These are phyloP conservation scores for Candida gigantensis DNA, from an alignment of 1,139 yeast genomes.

Conservation along the genomic window DNA sequence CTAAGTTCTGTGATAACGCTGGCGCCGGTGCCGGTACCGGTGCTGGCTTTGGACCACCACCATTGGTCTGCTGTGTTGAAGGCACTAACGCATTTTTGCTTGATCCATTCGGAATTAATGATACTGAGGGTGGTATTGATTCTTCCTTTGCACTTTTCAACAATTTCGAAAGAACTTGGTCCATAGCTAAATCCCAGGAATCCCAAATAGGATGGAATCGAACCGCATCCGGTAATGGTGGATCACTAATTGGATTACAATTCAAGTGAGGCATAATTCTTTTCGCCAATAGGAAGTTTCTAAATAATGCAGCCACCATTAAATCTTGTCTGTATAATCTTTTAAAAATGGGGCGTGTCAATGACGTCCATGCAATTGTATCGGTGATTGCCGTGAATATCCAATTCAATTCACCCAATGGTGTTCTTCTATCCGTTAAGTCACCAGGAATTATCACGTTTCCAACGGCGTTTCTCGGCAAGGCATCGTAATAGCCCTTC, in stretches of 20 bases:
- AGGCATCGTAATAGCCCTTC: constrained; percentile 59
- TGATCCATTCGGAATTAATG: constrained; percentile 2
- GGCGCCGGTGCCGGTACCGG: constrained; percentile 22
- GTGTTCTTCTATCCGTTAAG: constrained; percentile 89
- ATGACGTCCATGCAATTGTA: constrained; percentile 95
- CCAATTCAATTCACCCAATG: constrained; percentile 96
- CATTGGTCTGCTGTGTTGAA: constrained; percentile 11
- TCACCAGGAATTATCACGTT: constrained; percentile 84
- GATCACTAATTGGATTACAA: constrained; percentile 94
- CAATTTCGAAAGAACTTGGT: constrained; percentile 80
- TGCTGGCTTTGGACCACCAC: no score
- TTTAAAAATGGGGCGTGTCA: constrained; percentile 86
- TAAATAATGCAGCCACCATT: constrained; percentile 93
- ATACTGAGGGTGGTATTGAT: background rate
- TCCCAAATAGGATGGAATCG: constrained; percentile 95
- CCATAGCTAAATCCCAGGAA: constrained; percentile 96
- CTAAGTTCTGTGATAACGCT: constrained; percentile 28
- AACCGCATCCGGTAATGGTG: constrained; percentile 81
- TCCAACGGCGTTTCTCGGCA: constrained; percentile 54
- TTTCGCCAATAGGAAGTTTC: constrained; percentile 89
- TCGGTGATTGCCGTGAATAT: constrained; percentile 97
- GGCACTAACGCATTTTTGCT: background rate
- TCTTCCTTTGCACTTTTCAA: constrained; percentile 36
- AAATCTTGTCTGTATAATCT: constrained; percentile 90
- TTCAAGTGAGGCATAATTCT: constrained; percentile 92